A percentile compares a stretch with the other conserved stretches of the same genome.
Evolutionary conservation across 108 stramenopile genomes (phyloP).

Genomic region (Skeletonema tropicum): DNA sequence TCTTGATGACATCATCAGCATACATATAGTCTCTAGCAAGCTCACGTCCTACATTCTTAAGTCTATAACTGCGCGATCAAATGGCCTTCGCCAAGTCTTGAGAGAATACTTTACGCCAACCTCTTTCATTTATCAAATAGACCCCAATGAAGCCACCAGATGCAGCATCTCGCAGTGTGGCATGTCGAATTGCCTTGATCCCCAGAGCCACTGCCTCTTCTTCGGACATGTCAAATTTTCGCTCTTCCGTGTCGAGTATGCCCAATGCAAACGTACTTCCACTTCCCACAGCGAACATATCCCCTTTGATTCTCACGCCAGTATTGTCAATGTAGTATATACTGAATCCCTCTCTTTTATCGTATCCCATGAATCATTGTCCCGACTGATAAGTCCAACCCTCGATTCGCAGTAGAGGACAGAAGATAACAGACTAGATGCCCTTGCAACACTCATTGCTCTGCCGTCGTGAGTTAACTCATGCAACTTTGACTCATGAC

Average conservation of each 20-base stretch:
- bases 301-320: constrained; percentile 78
- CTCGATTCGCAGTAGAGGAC: constrained; percentile 65
- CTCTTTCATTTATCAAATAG: constrained; percentile 73
- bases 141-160: constrained; percentile 89
- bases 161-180: constrained; percentile 88
- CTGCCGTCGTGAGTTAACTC: constrained; percentile 60
- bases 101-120: constrained; percentile 82
- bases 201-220: constrained; percentile 84
- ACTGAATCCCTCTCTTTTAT: constrained; percentile 56
- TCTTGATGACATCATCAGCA: too few relatives aligned
- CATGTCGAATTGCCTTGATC: constrained; percentile 88
- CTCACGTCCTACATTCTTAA: too few relatives aligned
- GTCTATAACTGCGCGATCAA: too few relatives aligned
- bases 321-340: constrained; percentile 90
- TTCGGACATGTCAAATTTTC: constrained; percentile 63
- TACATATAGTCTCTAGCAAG: too few relatives aligned
- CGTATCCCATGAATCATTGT: constrained; percentile 90
- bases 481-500: constrained; percentile 67
- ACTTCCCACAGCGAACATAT: constrained; percentile 86
- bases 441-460: constrained; percentile 78
- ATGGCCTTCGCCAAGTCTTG: constrained; percentile 70
- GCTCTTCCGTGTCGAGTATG: constrained; percentile 75
- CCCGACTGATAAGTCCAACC: constrained; percentile 70
- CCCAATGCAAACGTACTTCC: constrained; percentile 90
- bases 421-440: constrained; percentile 71